These are phyloP conservation scores for Populus tremula DNA, from an alignment of 345 rosid species.

Conservation along the genomic window DNA sequence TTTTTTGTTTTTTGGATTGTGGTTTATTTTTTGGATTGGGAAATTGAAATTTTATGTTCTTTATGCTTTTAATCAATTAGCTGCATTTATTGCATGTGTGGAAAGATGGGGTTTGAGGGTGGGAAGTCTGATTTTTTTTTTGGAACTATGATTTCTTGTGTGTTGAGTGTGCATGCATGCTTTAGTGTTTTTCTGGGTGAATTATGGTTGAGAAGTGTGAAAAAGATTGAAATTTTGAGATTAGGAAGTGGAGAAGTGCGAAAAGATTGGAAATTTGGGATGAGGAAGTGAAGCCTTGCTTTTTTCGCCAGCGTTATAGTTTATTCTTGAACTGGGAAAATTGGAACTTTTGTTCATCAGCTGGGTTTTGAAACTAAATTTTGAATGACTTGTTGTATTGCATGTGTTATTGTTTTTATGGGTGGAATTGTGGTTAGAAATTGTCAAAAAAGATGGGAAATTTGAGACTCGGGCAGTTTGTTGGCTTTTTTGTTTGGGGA, in stretches of 20 bases:
- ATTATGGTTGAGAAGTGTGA: background rate
- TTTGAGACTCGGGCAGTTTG: background rate
- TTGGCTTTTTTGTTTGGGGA: background rate
- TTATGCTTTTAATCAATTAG: too few species aligned
- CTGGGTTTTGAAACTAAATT: background rate
- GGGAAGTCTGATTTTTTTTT: too few species aligned
- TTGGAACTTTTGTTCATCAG: background rate
- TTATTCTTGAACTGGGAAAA: background rate
- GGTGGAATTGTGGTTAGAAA: background rate
- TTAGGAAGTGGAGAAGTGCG: background rate
- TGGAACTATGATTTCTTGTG: background rate
- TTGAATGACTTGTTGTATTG: background rate
- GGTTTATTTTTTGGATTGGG: background rate
- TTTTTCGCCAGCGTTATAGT: background rate
- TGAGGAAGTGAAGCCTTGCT: background rate
- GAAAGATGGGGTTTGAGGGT: too few species aligned
- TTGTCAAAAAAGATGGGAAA: background rate
- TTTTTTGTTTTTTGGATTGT: background rate
- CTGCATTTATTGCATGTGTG: too few species aligned
- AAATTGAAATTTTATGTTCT: background rate
- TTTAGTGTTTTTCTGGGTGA: background rate
- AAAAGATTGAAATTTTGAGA: background rate
- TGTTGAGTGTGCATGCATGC: background rate
- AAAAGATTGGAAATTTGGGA: background rate
- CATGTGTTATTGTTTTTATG: background rate